Percentiles rank a stretch among this genome's conserved stretches.
These are phyloP conservation scores for Alternaria alternata DNA, from an alignment of 2,329 filamentous ascomycete species.

Conservation along the genomic window DNA sequence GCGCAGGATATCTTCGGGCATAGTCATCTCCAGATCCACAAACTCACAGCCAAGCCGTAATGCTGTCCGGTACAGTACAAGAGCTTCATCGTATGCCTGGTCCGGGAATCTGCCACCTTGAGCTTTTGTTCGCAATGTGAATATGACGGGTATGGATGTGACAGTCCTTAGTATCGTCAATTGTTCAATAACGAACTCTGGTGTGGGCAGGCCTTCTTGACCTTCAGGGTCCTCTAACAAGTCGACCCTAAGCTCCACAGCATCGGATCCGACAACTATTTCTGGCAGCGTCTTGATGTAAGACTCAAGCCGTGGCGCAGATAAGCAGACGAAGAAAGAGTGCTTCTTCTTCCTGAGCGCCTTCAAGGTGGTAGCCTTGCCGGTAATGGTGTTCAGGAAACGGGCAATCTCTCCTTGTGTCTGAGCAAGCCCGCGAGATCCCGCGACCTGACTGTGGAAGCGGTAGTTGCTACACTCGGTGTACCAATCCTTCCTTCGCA, in stretches of 20 bases:
- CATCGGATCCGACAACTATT: slow-evolving; percentile 85
- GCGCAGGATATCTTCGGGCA: slow-evolving; percentile 78
- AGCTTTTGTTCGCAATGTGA: slow-evolving; percentile 83
- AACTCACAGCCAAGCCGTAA: slow-evolving; percentile 89
- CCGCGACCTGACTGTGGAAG: slow-evolving; percentile 81
- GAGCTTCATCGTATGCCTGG: slow-evolving; percentile 71
- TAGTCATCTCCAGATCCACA: slow-evolving; percentile 89
- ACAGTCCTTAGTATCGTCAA: slow-evolving; percentile 78
- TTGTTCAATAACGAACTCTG: slow-evolving; percentile 83
- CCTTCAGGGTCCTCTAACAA: slow-evolving; percentile 76
- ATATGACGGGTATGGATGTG: slow-evolving; percentile 83
- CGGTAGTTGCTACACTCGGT: slow-evolving; percentile 92
- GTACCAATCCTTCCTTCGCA: slow-evolving; percentile 88
- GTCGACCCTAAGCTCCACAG: slow-evolving; percentile 93
- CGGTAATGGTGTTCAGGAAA: slow-evolving; percentile 75
- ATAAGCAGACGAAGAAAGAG: slow-evolving; percentile 93
- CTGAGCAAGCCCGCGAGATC: slow-evolving; percentile 58
- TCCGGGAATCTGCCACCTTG: slow-evolving; percentile 93
- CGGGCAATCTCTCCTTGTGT: slow-evolving; percentile 74
- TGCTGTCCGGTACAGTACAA: slow-evolving; percentile 78
- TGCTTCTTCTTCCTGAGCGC: slow-evolving; percentile 70
- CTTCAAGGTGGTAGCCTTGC: slow-evolving; percentile 62
- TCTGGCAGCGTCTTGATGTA: slow-evolving; percentile 71
- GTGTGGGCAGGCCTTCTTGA: slow-evolving; percentile 64
- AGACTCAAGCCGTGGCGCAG: slow-evolving; percentile 75